Evolutionary conservation across 2,329 filamentous ascomycete genomes (phyloP), one percentile per base, ranked within the genome.

Genomic region (Periconia sp.): DNA sequence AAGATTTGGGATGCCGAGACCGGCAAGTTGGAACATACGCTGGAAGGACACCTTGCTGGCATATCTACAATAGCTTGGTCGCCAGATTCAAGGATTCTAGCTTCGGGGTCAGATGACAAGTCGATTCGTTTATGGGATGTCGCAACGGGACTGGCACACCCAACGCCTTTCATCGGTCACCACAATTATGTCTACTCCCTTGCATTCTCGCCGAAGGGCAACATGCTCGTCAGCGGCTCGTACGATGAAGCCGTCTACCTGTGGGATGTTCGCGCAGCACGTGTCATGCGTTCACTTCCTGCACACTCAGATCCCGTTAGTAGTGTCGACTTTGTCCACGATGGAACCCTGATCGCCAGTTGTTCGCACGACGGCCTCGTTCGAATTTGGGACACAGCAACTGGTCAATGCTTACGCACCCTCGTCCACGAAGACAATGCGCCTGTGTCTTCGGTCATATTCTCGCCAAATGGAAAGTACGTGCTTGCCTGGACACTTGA

Each of bases 201-300:
- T 23, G 91, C 92, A 5, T 97, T 97, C 70, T 92, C 89, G n/a
- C 94, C 94, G 2, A 97, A 96, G 69, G 94, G 94, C 17, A 99
- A 99, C 65, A 96, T 97, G 65, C 81, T 99, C 23, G 94, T 92
- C 12, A 95, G 89, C 54, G 94, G 94, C 10, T 95, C 89, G 52
- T 97, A 96, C 71, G 94, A 99, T 57, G 94, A 99, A 75, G 94
- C 94, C 4, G 90, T 99, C 0, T 96, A 96, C 54, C 73, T 99
- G 4, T 99, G 94, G 94, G 94, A 99, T 69, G 89, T 97, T 11
- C 82, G 94, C 11, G 89, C 90, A 0, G 92, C 90, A 0, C 79
- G 87, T 16, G 78, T 94, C 23, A 96, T 99, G 91, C 83, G 91
- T 40, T 92, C 87, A 50, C 73, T 99, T 25, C 94, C 94, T 1